Conservation (phyloP, 306 rosid species). For the Purshia tridentata region DNA sequence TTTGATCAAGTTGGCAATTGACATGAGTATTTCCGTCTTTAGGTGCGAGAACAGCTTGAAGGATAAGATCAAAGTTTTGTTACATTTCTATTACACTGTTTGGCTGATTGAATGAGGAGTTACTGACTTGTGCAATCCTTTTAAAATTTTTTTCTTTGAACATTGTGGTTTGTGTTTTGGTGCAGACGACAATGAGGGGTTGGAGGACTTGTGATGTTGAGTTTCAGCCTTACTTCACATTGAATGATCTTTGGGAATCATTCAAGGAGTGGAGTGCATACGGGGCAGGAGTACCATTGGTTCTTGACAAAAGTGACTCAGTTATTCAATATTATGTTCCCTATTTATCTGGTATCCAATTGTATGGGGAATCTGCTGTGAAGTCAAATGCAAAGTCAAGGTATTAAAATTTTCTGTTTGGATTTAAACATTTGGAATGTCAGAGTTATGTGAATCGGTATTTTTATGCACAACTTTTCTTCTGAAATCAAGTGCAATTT, state of each 20-base stretch:
- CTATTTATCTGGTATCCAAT: slow-evolving; percentile 80
- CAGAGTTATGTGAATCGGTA: neutral
- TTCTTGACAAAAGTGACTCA: slow-evolving; percentile 66
- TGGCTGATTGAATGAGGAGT: neutral
- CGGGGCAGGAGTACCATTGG: slow-evolving; percentile 88
- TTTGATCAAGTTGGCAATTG: neutral
- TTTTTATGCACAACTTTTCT: slow-evolving; percentile 3
- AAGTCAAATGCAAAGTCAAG: slow-evolving; percentile 52
- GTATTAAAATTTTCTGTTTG: slow-evolving; percentile 36
- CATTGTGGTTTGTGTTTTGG: slow-evolving; percentile 25
- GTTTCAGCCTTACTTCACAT: slow-evolving; percentile 64
- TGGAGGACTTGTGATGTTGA: slow-evolving; percentile 74
- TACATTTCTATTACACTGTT: neutral
- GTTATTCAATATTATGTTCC: slow-evolving; percentile 91
- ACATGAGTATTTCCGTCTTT: neutral
- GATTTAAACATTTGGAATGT: neutral
- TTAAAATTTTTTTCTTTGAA: neutral
- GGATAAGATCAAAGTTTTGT: neutral
- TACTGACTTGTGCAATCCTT: neutral
- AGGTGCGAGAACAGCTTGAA: neutral
- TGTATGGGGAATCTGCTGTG: slow-evolving; percentile 56
- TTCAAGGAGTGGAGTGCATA: slow-evolving; percentile 92
- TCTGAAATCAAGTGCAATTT: neutral
- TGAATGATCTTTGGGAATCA: slow-evolving; percentile 88
- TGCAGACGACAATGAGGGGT: slow-evolving; percentile 82